These are phyloP conservation scores for Caloboletus firmus DNA, from an alignment of 1,284 basidiomycete genomes.

Conservation along the genomic window DNA sequence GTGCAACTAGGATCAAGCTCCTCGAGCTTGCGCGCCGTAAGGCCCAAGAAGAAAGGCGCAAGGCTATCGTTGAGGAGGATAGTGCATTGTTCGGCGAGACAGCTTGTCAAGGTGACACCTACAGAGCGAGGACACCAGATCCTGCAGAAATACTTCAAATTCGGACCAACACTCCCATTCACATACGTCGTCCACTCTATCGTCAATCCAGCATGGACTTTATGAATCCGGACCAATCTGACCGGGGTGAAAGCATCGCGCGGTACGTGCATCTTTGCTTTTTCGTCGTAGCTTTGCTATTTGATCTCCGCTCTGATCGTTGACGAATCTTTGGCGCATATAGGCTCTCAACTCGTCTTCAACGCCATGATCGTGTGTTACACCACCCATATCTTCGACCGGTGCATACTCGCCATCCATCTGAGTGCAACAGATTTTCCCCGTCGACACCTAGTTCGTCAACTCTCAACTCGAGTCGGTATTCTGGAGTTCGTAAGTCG, in stretches of 20 bases:
- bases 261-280: constrained; percentile 44
- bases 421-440: constrained; percentile 40
- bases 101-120: constrained; percentile 10
- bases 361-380: constrained; percentile 57
- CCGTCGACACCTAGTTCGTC: constrained; percentile 67
- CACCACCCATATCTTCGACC: constrained; percentile 64
- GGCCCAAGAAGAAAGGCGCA: constrained; percentile 53
- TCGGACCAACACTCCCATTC: constrained; percentile 42
- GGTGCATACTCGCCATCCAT: constrained; percentile 34
- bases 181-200: constrained; percentile 55
- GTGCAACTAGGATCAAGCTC: constrained; percentile 75
- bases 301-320: constrained; percentile 6
- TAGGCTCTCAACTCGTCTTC: constrained; percentile 69
- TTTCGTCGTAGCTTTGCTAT: constrained; percentile 5
- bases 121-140: constrained; percentile 27
- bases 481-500: constrained; percentile 29
- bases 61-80: constrained; percentile 37
- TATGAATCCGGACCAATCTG: constrained; percentile 48
- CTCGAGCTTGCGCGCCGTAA: constrained; percentile 67
- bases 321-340: constrained; percentile 15
- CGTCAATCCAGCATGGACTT: constrained; percentile 85
- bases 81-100: constrained; percentile 12
- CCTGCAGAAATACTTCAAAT: constrained; percentile 40
- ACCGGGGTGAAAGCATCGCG: constrained; percentile 55
- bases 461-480: constrained; percentile 48